Evolutionary conservation across 1,139 yeast genomes (phyloP).

Genomic region (Kodamaea fungicola): DNA sequence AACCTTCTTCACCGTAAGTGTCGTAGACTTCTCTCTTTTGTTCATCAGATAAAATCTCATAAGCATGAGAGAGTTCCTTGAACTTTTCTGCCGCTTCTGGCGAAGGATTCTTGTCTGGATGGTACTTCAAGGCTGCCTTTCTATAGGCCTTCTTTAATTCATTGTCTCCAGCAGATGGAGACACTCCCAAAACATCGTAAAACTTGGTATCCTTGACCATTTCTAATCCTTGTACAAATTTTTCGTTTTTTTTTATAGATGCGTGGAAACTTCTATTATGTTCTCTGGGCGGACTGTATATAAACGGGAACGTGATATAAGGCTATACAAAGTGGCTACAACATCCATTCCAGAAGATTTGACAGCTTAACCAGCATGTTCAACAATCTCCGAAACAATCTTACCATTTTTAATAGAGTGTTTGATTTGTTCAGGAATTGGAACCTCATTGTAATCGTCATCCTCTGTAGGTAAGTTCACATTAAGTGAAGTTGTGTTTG

Average conservation of each 20-base stretch:
- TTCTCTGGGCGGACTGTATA: conserved; percentile 5
- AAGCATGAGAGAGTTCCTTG: conserved; percentile 87
- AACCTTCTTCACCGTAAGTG: conserved; percentile 89
- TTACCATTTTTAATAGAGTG: conserved; percentile 48
- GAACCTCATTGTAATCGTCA: conserved; percentile 66
- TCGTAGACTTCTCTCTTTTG: conserved; percentile 90
- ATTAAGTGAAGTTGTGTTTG: conserved; percentile 81
- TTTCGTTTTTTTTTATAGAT: conserved; percentile 2
- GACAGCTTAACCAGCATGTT: conserved; percentile 47
- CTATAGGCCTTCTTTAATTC: conserved; percentile 96
- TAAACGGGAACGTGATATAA: background rate
- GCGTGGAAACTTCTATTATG: conserved; percentile 8
- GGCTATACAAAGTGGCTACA: no score
- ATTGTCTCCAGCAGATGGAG: conserved; percentile 71
- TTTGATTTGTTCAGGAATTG: conserved; percentile 86
- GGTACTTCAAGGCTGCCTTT: conserved; percentile 86
- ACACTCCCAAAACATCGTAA: conserved; percentile 81
- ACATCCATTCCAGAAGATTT: no score
- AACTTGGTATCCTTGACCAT: conserved; percentile 92
- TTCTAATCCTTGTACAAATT: conserved; percentile 3
- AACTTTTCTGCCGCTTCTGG: conserved; percentile 96
- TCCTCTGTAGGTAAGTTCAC: conserved; percentile 66
- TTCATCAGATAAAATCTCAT: conserved; percentile 80
- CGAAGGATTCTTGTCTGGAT: conserved; percentile 82
- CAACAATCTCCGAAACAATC: conserved; percentile 42